phyloP scores from a whole-genome alignment of 116 monocot species.

The Dioscorea cayenensis region DNA sequence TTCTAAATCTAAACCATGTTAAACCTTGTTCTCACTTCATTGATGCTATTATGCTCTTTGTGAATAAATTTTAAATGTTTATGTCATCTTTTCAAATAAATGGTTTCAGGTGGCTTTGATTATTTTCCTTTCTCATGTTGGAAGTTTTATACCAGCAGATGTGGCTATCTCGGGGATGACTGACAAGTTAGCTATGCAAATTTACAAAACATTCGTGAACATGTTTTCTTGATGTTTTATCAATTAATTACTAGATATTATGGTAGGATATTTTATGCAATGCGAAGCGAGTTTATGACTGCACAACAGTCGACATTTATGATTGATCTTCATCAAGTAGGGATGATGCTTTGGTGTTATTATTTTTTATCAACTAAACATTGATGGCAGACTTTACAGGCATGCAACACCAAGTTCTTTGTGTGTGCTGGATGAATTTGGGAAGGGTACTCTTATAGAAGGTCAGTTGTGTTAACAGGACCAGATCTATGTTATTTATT shows the following conservation, averaged over 20 bases:
- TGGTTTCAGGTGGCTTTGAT: conserved; percentile 71
- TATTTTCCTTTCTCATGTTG: conserved; percentile 96
- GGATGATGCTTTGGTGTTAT: conserved; percentile 84
- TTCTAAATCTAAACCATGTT: too few species aligned
- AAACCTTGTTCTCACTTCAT: too few species aligned
- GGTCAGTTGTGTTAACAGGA: conserved; percentile 30
- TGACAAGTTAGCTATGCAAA: conserved; percentile 51
- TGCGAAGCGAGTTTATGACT: conserved; percentile 79
- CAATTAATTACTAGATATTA: not conserved
- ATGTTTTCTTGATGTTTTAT: not conserved
- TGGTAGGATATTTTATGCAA: conserved; percentile 90
- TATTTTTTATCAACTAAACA: not conserved
- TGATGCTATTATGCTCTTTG: too few species aligned
- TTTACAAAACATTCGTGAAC: not conserved
- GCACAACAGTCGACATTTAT: conserved; percentile 91
- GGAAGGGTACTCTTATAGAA: conserved; percentile 96
- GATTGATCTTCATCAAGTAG: conserved; percentile 99
- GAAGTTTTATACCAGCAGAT: conserved; percentile 98
- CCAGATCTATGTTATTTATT: not conserved
- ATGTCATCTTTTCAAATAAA: not conserved
- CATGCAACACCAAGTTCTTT: conserved; percentile 88
- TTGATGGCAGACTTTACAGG: conserved; percentile 33
- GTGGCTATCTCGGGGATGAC: conserved; percentile 81
- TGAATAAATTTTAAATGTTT: too few species aligned
- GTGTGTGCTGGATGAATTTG: conserved; percentile 98